Evolutionary conservation across 2,329 filamentous ascomycete species (phyloP).

Genomic region (Beauveria scarabaeidicola): DNA sequence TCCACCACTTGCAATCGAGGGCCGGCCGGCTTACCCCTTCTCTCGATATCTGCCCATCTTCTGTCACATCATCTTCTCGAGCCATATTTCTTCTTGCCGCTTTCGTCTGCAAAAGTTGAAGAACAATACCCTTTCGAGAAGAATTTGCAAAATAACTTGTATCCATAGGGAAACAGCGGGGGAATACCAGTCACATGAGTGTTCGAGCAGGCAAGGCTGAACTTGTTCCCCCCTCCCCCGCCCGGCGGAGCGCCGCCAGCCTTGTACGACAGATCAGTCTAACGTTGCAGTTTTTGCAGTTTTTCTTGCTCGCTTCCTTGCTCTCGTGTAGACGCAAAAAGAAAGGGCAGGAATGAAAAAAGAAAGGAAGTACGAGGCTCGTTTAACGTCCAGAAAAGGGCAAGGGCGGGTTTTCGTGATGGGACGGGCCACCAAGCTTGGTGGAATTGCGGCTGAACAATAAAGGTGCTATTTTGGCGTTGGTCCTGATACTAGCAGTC

Average conservation of each 20-base stretch:
- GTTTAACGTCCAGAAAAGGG: too few species aligned
- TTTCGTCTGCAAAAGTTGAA: not conserved
- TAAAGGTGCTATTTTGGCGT: too few species aligned
- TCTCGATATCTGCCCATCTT: not conserved
- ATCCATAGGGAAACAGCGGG: not conserved
- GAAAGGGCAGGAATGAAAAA: too few species aligned
- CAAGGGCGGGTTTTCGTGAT: too few species aligned
- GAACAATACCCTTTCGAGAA: not conserved
- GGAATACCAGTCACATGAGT: not conserved
- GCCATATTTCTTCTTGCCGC: not conserved
- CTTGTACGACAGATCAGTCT: not conserved
- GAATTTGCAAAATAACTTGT: not conserved
- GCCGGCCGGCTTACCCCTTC: not conserved
- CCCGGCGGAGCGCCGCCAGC: not conserved
- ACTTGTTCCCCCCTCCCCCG: not conserved
- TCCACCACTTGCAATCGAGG: not conserved
- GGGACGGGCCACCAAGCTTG: too few species aligned
- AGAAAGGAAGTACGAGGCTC: too few species aligned
- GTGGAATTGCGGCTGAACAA: too few species aligned
- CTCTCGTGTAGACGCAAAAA: not conserved
- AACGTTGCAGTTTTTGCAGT: not conserved
- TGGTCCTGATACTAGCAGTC: too few species aligned
- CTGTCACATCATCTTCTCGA: constrained; percentile 4
- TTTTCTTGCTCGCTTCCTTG: not conserved
- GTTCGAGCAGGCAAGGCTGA: constrained; percentile 1